Evolutionary conservation across 805 yeast genomes (phyloP).

Genomic region (Pichia pseudocactophila): DNA sequence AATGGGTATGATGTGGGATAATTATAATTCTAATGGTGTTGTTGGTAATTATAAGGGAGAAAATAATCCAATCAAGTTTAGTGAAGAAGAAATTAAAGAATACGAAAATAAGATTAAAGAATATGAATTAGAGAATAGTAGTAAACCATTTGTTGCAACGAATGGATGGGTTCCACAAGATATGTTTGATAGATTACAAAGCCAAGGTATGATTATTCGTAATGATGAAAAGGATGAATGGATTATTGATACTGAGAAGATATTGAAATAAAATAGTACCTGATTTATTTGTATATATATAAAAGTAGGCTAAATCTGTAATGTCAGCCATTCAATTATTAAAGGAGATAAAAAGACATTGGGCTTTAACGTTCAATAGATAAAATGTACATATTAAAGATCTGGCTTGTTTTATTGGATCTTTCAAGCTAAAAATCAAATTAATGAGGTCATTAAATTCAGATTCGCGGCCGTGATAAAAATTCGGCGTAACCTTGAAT

Average conservation of each 20-base stretch:
- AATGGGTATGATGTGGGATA: constrained; percentile 60
- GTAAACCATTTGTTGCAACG: constrained; percentile 80
- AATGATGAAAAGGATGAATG: constrained; percentile 37
- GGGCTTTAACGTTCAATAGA: too few species aligned
- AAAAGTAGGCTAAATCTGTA: too few species aligned
- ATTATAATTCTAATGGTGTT: constrained; percentile 49
- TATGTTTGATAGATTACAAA: constrained; percentile 64
- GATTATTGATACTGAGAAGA: constrained; percentile 24
- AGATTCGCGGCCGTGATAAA: too few species aligned
- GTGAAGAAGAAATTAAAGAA: constrained; percentile 48
- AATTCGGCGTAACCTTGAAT: too few species aligned
- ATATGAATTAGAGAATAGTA: constrained; percentile 59
- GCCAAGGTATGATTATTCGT: constrained; percentile 59
- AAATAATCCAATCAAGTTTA: constrained; percentile 52
- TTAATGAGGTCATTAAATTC: too few species aligned
- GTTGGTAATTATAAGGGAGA: constrained; percentile 28
- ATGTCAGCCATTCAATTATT: too few species aligned
- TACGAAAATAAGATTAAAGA: constrained; percentile 51
- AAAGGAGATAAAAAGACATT: too few species aligned
- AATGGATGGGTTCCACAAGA: constrained; percentile 96
- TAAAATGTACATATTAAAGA: too few species aligned
- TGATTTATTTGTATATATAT: too few species aligned
- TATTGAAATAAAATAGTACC: constrained; percentile 15
- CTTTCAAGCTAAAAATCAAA: too few species aligned
- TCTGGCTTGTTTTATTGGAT: too few species aligned